A percentile compares a stretch with the other conserved stretches of the same genome.
These are phyloP conservation scores for Fibroporia radiculosa DNA, from an alignment of 768 basidiomycete genomes.

Conservation along the genomic window DNA sequence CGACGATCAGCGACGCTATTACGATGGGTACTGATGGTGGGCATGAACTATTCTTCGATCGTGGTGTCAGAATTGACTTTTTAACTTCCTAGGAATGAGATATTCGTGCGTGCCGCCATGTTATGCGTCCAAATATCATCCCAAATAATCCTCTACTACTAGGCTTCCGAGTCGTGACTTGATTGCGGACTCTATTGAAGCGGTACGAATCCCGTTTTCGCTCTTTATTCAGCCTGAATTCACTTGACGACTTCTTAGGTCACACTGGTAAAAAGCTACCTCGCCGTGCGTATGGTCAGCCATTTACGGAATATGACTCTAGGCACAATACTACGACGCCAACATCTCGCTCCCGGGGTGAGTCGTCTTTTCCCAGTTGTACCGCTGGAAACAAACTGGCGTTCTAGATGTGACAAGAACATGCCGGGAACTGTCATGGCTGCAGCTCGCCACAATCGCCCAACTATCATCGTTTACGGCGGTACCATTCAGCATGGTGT, in stretches of 20 bases:
- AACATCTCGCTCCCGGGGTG: slow-evolving; percentile 77
- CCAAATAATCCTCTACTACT: slow-evolving; percentile 1
- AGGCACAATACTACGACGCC: slow-evolving; percentile 87
- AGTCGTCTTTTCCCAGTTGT: background rate
- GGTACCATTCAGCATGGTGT: slow-evolving; percentile 77
- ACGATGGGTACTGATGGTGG: slow-evolving; percentile 85
- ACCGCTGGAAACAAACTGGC: background rate
- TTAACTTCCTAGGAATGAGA: slow-evolving; percentile 58
- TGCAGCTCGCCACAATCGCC: slow-evolving; percentile 78
- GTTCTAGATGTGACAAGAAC: slow-evolving; percentile 68
- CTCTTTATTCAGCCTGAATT: background rate
- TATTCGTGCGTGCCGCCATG: slow-evolving; percentile 55
- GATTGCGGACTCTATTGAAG: slow-evolving; percentile 86
- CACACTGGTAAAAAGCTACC: background rate
- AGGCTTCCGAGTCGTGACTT: slow-evolving; percentile 83
- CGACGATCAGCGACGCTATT: slow-evolving; percentile 60
- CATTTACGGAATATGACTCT: slow-evolving; percentile 2
- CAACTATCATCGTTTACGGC: slow-evolving; percentile 80
- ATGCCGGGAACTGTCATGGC: slow-evolving; percentile 90
- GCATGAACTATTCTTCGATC: slow-evolving; percentile 11
- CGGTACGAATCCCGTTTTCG: slow-evolving; percentile 45
- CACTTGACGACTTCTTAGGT: background rate
- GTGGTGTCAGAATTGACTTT: background rate
- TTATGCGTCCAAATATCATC: background rate
- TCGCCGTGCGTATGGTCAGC: background rate